Conservation (phyloP, 768 basidiomycete species). For the Lactarius deliciosus region DNA sequence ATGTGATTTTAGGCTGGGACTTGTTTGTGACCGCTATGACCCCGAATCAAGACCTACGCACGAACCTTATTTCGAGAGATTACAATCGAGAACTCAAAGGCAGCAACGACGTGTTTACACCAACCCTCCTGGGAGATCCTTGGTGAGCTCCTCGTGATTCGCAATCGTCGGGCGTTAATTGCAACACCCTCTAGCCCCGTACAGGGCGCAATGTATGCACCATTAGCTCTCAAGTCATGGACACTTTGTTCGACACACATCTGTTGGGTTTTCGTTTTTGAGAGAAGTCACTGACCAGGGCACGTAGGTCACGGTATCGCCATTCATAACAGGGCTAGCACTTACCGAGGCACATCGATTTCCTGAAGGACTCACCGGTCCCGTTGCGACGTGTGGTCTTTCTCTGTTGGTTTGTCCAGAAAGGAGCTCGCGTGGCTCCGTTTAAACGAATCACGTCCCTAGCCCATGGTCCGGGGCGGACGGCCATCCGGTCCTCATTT, state of each 20-base stretch:
- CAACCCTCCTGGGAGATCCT: too few relatives aligned
- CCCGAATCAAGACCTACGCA: background rate
- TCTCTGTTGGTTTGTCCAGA: background rate
- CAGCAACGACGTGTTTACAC: too few relatives aligned
- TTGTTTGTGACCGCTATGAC: slow-evolving; percentile 19
- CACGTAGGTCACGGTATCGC: background rate
- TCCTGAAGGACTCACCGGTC: background rate
- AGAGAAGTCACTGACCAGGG: background rate
- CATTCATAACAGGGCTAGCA: background rate
- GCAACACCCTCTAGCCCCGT: background rate
- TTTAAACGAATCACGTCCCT: background rate
- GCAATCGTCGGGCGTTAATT: background rate
- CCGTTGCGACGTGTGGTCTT: background rate
- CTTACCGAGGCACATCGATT: background rate
- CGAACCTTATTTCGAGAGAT: slow-evolving; percentile 11
- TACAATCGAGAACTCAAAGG: background rate
- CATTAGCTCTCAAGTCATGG: background rate
- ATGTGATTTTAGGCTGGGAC: slow-evolving; percentile 10
- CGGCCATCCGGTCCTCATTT: background rate
- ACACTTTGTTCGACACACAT: background rate
- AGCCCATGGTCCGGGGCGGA: background rate
- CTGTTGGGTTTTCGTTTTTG: background rate
- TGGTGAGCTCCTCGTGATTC: background rate
- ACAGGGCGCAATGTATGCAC: background rate
- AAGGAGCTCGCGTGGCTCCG: background rate